Evolutionary conservation across 2,329 filamentous ascomycete species (phyloP).

Genomic region (Aureobasidium uvarum): DNA sequence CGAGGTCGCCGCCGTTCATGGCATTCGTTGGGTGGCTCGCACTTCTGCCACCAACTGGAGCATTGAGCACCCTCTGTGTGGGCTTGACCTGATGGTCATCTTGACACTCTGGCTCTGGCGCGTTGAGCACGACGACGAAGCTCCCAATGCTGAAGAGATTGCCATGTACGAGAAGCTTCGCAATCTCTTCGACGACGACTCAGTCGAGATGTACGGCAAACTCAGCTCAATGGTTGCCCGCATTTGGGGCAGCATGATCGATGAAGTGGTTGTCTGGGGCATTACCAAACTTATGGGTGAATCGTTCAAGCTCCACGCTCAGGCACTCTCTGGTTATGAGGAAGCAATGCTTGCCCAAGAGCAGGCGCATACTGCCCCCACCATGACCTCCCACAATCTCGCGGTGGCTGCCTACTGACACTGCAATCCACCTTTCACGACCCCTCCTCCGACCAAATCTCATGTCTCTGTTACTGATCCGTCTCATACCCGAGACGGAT

Average conservation of each 20-base stretch:
- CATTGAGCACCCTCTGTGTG: constrained; percentile 94
- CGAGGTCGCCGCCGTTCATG: constrained; percentile 89
- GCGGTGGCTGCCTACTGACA: constrained; percentile 31
- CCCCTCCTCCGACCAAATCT: constrained; percentile 13
- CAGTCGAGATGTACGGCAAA: constrained; percentile 73
- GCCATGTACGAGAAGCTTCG: constrained; percentile 92
- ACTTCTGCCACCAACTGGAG: constrained; percentile 99
- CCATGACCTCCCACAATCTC: constrained; percentile 44
- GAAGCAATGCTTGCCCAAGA: constrained; percentile 62
- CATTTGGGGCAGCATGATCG: constrained; percentile 96
- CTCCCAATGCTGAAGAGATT: constrained; percentile 77
- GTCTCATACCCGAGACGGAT: constrained; percentile 15
- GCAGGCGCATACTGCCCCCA: constrained; percentile 43
- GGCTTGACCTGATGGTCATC: constrained; percentile 96
- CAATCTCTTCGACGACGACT: constrained; percentile 85
- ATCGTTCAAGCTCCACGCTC: constrained; percentile 93
- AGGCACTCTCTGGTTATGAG: constrained; percentile 91
- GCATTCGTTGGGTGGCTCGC: constrained; percentile 96
- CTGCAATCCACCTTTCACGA: constrained; percentile 12
- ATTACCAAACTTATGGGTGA: constrained; percentile 97
- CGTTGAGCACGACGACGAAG: constrained; percentile 97
- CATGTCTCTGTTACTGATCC: constrained; percentile 13
- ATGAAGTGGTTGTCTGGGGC: constrained; percentile 98
- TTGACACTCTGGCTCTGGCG: constrained; percentile 97
- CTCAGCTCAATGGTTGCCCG: constrained; percentile 93